A percentile compares a stretch with the other conserved stretches of the same genome.
phyloP scores from a whole-genome alignment of 2,329 filamentous ascomycete genomes.

The Sporothrix brunneoviolacea region DNA sequence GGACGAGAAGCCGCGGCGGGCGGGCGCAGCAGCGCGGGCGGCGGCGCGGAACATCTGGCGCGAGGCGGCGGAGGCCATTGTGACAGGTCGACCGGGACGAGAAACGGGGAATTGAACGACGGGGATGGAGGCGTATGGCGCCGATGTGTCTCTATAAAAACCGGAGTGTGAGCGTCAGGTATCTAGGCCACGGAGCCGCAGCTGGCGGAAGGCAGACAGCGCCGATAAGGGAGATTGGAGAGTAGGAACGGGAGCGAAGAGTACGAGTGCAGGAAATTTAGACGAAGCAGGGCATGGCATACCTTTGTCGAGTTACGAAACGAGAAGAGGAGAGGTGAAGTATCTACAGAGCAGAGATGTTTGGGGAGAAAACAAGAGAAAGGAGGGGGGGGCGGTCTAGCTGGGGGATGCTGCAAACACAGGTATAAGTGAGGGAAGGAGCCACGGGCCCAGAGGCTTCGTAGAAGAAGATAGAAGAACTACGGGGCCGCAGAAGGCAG shows the following conservation, averaged over 20 bases:
- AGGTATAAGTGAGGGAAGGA: conserved; percentile 8
- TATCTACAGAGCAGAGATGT: too few relatives aligned
- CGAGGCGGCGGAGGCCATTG: conserved; percentile 39
- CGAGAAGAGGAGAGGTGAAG: background rate
- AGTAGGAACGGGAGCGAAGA: background rate
- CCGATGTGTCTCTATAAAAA: background rate
- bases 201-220: too few relatives aligned
- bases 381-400: background rate
- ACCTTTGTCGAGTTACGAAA: background rate
- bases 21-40: conserved; percentile 42
- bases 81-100: conserved; percentile 4
- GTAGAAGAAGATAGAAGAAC: conserved; percentile 4
- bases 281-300: background rate
- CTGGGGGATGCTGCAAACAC: background rate
- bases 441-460: background rate
- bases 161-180: background rate
- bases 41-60: conserved; percentile 52
- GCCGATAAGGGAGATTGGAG: background rate
- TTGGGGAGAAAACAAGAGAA: background rate
- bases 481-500: background rate
- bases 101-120: too few relatives aligned
- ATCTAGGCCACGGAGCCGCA: too few relatives aligned
- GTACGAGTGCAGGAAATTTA: background rate
- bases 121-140: too few relatives aligned
- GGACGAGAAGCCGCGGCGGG: conserved; percentile 32